These are phyloP conservation scores for Syzygium grande DNA, from an alignment of 345 rosid species.

Conservation along the genomic window DNA sequence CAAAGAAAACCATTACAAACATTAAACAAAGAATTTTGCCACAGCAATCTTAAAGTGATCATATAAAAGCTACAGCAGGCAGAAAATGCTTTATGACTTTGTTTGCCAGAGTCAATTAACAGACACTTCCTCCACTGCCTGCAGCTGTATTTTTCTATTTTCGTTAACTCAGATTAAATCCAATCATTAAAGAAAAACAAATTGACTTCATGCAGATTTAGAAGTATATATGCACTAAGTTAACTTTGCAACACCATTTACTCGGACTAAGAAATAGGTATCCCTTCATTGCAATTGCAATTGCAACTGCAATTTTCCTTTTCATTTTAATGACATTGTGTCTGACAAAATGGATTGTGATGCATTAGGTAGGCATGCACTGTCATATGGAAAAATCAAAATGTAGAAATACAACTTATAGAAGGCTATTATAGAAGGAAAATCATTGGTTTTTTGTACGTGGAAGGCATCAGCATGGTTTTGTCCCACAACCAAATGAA, in stretches of 20 bases:
- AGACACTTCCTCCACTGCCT: neutral
- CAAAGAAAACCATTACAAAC: neutral
- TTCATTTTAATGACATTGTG: neutral
- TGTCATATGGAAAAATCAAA: neutral
- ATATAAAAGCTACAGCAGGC: neutral
- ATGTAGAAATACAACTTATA: neutral
- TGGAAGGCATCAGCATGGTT: neutral
- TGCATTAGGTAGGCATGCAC: neutral
- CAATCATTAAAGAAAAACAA: neutral
- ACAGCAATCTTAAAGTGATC: neutral
- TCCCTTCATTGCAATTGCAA: neutral
- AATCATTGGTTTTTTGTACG: neutral
- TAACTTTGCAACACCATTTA: neutral
- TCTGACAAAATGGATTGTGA: neutral
- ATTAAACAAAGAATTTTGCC: neutral
- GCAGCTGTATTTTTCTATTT: neutral
- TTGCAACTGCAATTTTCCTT: neutral
- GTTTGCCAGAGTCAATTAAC: neutral
- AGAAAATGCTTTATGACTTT: neutral
- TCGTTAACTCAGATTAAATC: neutral
- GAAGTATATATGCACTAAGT: neutral
- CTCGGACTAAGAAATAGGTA: neutral
- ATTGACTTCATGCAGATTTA: neutral
- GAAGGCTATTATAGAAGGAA: neutral
- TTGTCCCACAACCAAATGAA: neutral